phyloP scores from a whole-genome alignment of 23 red algal genomes.

The Gracilaria gracilis region DNA sequence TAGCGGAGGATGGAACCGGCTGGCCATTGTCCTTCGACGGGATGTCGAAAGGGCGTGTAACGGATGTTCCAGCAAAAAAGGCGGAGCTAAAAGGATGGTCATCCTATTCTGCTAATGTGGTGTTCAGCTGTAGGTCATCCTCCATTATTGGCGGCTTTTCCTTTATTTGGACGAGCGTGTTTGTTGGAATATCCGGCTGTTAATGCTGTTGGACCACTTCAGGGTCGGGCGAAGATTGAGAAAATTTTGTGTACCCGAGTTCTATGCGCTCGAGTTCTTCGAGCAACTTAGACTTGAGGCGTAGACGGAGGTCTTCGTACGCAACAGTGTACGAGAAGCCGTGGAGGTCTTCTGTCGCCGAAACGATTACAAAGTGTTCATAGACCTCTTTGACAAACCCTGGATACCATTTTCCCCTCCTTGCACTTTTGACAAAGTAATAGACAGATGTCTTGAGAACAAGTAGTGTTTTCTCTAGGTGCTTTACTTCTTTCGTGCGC shows the following conservation, averaged over 20 bases:
- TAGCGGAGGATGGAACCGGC: too few species aligned
- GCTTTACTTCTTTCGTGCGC: too few species aligned
- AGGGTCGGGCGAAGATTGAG: background rate
- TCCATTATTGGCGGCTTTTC: too few species aligned
- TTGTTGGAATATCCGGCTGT: too few species aligned
- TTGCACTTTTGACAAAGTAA: background rate
- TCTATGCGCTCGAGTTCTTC: background rate
- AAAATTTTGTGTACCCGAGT: background rate
- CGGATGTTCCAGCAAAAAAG: background rate
- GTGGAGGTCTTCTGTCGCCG: background rate
- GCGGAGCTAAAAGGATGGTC: background rate
- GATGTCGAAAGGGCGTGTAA: background rate
- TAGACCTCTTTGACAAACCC: background rate
- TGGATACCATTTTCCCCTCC: background rate
- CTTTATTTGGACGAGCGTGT: background rate
- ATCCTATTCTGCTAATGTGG: background rate
- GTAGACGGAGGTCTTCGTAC: constrained; percentile 24
- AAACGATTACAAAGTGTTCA: too few species aligned
- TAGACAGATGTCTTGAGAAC: background rate
- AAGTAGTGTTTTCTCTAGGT: background rate
- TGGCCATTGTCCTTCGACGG: background rate
- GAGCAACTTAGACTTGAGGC: background rate
- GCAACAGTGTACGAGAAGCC: background rate
- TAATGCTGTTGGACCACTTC: background rate
- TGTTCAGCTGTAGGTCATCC: background rate